phyloP scores from a whole-genome alignment of 495 filamentous ascomycete species.

The Jackrogersella multiformis region DNA sequence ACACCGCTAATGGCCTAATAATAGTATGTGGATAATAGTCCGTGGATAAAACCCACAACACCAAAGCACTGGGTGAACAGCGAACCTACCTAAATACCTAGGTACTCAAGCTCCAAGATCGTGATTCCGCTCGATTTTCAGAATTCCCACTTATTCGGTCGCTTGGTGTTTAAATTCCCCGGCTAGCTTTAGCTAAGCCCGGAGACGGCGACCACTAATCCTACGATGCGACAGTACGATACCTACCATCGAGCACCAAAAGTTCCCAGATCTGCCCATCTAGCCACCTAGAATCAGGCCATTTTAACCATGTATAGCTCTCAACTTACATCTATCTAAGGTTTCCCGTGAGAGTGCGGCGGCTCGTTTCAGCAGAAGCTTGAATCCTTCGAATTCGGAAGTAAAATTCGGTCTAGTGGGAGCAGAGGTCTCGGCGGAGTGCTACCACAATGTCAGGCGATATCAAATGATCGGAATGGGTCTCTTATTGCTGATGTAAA shows the following conservation, averaged over 20 bases:
- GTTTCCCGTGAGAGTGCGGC: not conserved
- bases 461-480: no score
- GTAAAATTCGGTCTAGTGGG: no score
- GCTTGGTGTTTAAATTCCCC: not conserved
- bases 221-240: not conserved
- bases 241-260: not conserved
- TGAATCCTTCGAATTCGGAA: conserved; percentile 8
- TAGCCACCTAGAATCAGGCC: not conserved
- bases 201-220: not conserved
- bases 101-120: not conserved
- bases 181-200: not conserved
- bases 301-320: not conserved
- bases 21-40: no score
- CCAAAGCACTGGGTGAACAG: no score
- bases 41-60: no score
- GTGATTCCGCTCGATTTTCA: not conserved
- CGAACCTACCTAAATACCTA: no score
- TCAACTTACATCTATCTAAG: not conserved
- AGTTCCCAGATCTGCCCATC: not conserved
- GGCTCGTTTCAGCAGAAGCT: not conserved
- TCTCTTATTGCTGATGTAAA: no score
- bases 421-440: no score
- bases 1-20: no score
- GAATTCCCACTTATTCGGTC: not conserved
- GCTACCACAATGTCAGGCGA: no score